Evolutionary conservation across 768 basidiomycete genomes (phyloP), one percentile per base, ranked within the genome.

Genomic region (Kwoniella europaea): DNA sequence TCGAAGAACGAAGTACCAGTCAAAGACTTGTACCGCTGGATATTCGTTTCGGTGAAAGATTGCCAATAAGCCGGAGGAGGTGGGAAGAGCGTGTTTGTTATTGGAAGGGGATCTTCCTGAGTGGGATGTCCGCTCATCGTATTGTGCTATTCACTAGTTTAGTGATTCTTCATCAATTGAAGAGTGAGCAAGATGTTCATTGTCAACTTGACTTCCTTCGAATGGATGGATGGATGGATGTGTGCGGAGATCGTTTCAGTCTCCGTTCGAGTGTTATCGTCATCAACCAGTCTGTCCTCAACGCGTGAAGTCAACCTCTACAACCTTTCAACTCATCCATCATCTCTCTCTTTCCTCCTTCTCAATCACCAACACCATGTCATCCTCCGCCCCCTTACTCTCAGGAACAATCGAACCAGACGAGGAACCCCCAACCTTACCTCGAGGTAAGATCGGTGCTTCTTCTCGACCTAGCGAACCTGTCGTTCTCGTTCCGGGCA

Each of bases 391-490:
- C 18, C 91, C 91, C 22, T 85, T 93, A 61, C 86, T 93, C 57
- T 87, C 90, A 69, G 85, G 79, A 3, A 85, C 91, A 43, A 96
- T 96, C 67, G 94, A 95, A 82, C 89, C 94, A 41, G 94, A 96
- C 83, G 93, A 93, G 15, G 82, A 83, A 43, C 50, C 50, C 4
- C 74, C 71, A 2, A 70, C 72, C 1, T 56, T 78, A 22, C 78
- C 78, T 10, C 56, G 59, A 54, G 80, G 80, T 13, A 54, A 86
- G 85, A 63, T 81, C 83, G 43, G 85, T 79, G 16, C 78, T 65
- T 24, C 63, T 66, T 65, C 63, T 55, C 67, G 76, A 71, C 50
- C 84, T 79, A 46, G 76, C 84, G 50, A 84, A 85, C 72, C 84
- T 67, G 76, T 65, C 41, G 69, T 72, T 3, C 53, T 79, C 20